These are phyloP conservation scores for Zygosaccharomyces bisporus DNA, from an alignment of 805 yeast genomes.

Conservation along the genomic window DNA sequence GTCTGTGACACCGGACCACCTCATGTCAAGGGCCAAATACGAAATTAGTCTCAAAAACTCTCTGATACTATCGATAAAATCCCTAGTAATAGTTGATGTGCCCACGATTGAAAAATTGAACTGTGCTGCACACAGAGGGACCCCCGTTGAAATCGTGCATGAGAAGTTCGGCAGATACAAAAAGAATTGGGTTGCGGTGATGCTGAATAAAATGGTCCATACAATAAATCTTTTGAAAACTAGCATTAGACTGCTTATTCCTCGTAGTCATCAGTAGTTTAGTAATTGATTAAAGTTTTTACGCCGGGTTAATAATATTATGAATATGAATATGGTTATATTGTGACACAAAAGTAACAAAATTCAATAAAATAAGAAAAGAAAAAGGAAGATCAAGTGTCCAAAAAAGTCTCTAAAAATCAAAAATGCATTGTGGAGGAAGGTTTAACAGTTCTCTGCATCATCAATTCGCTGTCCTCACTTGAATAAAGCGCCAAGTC, in stretches of 20 bases:
- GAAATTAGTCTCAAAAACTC: slow-evolving; percentile 30
- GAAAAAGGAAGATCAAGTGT: not conserved
- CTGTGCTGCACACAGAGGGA: slow-evolving; percentile 30
- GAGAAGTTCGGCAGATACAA: slow-evolving; percentile 28
- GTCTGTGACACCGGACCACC: slow-evolving; percentile 20
- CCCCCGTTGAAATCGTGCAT: slow-evolving; percentile 19
- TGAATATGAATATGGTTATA: not conserved
- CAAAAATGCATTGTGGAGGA: slow-evolving; percentile 29
- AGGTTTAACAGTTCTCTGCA: slow-evolving; percentile 21
- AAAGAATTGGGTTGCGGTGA: slow-evolving; percentile 20
- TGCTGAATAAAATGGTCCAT: slow-evolving; percentile 19
- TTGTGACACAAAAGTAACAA: slow-evolving; percentile 6
- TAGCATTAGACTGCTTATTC: slow-evolving; percentile 8
- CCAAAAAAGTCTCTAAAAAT: not conserved
- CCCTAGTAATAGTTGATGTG: slow-evolving; percentile 22
- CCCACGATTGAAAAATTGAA: slow-evolving; percentile 25
- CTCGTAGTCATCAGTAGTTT: not conserved
- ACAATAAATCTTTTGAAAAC: slow-evolving; percentile 19
- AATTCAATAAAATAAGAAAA: slow-evolving; percentile 7
- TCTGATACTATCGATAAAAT: slow-evolving; percentile 24
- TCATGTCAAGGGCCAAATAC: slow-evolving; percentile 31
- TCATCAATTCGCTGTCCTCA: slow-evolving; percentile 15
- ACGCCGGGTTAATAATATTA: not conserved
- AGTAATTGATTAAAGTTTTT: not conserved
- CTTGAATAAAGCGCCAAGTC: slow-evolving; percentile 22